Evolutionary conservation across 345 rosid genomes (phyloP), one percentile per base, ranked within the genome.

Genomic region (Kernera saxatilis): DNA sequence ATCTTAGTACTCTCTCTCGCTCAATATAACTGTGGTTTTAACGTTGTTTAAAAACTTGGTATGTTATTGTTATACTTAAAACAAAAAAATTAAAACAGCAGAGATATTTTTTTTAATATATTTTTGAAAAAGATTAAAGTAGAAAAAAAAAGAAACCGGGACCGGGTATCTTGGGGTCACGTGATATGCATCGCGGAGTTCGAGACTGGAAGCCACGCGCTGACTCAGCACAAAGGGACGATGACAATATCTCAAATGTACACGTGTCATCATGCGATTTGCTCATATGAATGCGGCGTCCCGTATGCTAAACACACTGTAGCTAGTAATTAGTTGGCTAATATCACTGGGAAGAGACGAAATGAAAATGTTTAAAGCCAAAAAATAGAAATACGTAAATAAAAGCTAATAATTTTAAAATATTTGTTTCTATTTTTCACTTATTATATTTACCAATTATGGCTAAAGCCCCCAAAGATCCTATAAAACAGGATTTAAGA

Each of bases 81-180:
- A 25, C 9, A 69, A 57, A 69, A 57, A 22, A 21, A 37, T 11
- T n/a, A 2, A 45, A 57, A 13, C 21, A 21, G 3, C 49, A 45
- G 29, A 52, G 22, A 12, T 22, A 8, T 54, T 12, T 26, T 25
- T 58, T 5, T 1, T 2, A 21, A 17, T 6, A 13, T n/a, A n/a
- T n/a, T n/a, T n/a, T n/a, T n/a, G 3, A 35, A 22, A 35, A 10
- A 43, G 4, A 17, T n/a, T 39, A 39, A 39, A 39, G 17, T 39
- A 37, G 3, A 10, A 33, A 33, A 21, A 2, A 17, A 2, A 12
- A 17, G 27, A 61, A 30, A 72, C 25, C 49, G 18, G 62, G 26
- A 70, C 84, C 90, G 86, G 84, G 86, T 77, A 86, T 88, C 87
- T 80, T 80, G 90, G 84, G 81, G 73, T 84, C 90, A 88, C 88